phyloP scores from a whole-genome alignment of 805 yeast species.

The Cyberlindnera americana region DNA sequence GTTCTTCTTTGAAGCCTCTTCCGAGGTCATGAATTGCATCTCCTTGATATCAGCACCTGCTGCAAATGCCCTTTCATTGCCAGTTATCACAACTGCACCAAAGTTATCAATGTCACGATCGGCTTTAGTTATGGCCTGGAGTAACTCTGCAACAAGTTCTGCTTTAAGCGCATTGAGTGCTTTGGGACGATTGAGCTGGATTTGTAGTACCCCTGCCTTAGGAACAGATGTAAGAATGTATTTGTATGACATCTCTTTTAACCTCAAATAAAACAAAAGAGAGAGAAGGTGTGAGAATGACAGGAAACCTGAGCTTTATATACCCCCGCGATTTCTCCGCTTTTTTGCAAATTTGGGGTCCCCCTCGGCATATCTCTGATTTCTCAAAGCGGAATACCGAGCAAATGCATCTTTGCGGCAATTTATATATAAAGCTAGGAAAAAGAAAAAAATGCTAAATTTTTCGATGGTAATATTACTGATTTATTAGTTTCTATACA shows the following conservation, averaged over 20 bases:
- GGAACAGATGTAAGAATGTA: conserved; percentile 23
- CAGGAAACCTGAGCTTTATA: too few relatives aligned
- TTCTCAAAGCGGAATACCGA: conserved; percentile 2
- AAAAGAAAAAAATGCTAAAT: too few relatives aligned
- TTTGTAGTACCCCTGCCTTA: conserved; percentile 22
- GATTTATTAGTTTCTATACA: too few relatives aligned
- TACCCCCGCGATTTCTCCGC: too few relatives aligned
- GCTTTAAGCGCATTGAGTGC: conserved; percentile 26
- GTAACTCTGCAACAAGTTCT: conserved; percentile 19
- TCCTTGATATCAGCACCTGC: conserved; percentile 55
- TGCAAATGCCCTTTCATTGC: conserved; percentile 45
- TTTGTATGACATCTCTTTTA: conserved; percentile 18
- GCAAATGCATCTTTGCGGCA: too few relatives aligned
- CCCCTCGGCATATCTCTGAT: too few relatives aligned
- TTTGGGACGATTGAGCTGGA: conserved; percentile 28
- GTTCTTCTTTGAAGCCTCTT: conserved; percentile 33
- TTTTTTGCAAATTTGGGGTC: too few relatives aligned
- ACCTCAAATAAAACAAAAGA: not conserved
- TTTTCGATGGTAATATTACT: too few relatives aligned
- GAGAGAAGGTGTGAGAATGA: too few relatives aligned
- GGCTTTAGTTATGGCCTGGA: conserved; percentile 20
- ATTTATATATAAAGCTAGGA: too few relatives aligned
- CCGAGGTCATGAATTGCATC: conserved; percentile 38
- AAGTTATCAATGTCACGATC: conserved; percentile 31
- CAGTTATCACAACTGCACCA: conserved; percentile 48